Evolutionary conservation across 192 early-diverging fungal species (phyloP), one percentile per base, ranked within the genome.

Genomic region (Linderina pennispora): DNA sequence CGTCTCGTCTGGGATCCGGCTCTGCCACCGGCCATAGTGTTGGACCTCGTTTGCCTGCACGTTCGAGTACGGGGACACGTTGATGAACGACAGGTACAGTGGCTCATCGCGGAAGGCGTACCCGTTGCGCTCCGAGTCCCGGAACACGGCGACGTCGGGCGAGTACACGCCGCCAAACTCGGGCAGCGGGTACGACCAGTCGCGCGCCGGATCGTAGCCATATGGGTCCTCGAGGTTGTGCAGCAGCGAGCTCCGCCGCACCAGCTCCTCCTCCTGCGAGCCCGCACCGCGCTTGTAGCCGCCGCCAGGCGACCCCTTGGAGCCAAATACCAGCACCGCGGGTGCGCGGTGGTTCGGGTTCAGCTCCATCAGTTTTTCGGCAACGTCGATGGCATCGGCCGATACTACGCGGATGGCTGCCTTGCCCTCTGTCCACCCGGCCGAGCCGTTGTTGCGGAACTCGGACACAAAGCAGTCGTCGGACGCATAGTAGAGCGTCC

Each of bases 131-230:
- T 69, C 65, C n/a, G 73, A 59, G 52, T 75, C 73, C 23, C 65
- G 66, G 26, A 69, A 23, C 19, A 75, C 73, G 2, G 48, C 50
- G 10, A 69, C 61, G 42, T 75, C 73, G 11, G 65, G 65, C 21
- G 65, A 65, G 48, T 75, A 75, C 3, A 75, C 48, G 43, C 73
- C 73, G 34, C 71, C 71, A 52, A 68, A 74, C 43, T 67, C 65
- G 37, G 63, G 60, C 26, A 74, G 55, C 43, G 71, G 71, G 24
- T 74, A 74, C 45, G 59, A 48, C 60, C 65, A 64, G 11, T 52
- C 53, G 26, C 65, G 65, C 37, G 52, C 62, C 4, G 68, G 68
- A 19, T 64, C 61, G 13, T 64, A 43, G 40, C 53, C 59, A 23
- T 63, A 59, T 21, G 64, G 59, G 22, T 68, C 72, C 34, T 75